These are phyloP conservation scores for Penicillium antarcticum DNA, from an alignment of 495 filamentous ascomycete species.

Conservation along the genomic window DNA sequence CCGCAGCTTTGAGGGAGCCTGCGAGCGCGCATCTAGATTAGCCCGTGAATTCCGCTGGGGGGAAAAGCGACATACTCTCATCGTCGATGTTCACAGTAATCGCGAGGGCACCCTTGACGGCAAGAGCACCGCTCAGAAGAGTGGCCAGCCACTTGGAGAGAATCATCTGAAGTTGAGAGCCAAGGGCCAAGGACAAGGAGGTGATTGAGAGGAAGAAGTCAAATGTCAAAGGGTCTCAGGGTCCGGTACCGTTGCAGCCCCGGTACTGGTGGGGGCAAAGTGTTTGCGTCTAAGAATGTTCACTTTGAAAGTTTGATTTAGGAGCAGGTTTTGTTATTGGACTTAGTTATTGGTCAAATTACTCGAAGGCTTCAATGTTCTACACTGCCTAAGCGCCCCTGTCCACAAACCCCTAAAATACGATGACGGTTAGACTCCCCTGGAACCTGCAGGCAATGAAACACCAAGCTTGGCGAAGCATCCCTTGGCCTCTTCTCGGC, in stretches of 20 bases:
- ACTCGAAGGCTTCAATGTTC: too few relatives aligned
- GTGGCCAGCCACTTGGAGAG: slow-evolving; percentile 19
- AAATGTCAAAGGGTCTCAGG: slow-evolving; percentile 4
- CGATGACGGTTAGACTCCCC: slow-evolving; percentile 1
- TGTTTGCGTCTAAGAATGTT: slow-evolving; percentile 9
- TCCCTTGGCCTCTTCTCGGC: background rate
- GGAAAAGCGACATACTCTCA: slow-evolving; percentile 22
- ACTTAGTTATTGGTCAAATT: too few relatives aligned
- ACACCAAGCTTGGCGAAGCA: background rate
- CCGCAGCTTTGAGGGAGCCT: slow-evolving; percentile 61
- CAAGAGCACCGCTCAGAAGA: slow-evolving; percentile 26
- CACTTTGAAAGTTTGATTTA: background rate
- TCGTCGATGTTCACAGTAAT: slow-evolving; percentile 33
- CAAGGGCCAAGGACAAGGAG: slow-evolving; percentile 5
- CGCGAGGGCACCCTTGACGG: slow-evolving; percentile 24
- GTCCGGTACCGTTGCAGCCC: slow-evolving; percentile 5
- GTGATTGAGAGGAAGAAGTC: background rate
- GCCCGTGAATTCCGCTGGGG: background rate
- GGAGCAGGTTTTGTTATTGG: too few relatives aligned
- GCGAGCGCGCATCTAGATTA: background rate
- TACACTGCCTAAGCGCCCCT: background rate
- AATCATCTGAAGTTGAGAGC: slow-evolving; percentile 21
- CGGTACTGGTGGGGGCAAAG: background rate
- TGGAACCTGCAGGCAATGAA: slow-evolving; percentile 5
- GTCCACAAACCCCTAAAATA: background rate